Evolutionary conservation across 2,329 filamentous ascomycete genomes (phyloP), one percentile per base, ranked within the genome.

Genomic region (Aspergillus thermomutatus): DNA sequence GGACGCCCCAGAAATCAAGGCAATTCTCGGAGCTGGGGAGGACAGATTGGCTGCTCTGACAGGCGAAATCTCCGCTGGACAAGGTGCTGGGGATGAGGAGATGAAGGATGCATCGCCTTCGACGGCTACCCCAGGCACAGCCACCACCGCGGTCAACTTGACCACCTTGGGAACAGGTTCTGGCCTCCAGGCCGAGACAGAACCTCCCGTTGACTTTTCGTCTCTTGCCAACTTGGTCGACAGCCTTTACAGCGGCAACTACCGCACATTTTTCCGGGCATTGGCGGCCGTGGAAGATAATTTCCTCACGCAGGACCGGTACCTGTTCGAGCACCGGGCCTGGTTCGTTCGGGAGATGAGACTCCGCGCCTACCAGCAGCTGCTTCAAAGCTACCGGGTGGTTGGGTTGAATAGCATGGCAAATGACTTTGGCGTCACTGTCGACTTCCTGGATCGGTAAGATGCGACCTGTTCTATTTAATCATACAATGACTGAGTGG

Each of bases 321-420:
- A 97, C 77, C 83, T 99, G 56, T 89, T 92, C 71, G 94, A 99
- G 82, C 94, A 99, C 80, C 90, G 91, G 75, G 87, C 87, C 70
- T 99, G 94, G 93, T 97, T 94, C 74, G 93, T 99, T 66, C 89
- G 94, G 52, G 94, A 99, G 82, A 99, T 99, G 94, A 88, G 94
- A 56, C 85, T 97, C 64, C 88, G 93, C 57, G 93, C 91, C 37
- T 99, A 99, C 79, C 91, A 96, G 76, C 94, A 99, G 80, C 85
- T 99, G 43, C 84, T 99, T 46, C 94, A 97, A 80, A 96, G 91
- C 72, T 99, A 99, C 79, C 89, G 93, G 49, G 91, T 99, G 10
- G 94, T 99, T 37, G 92, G 93, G n/a, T 82, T 99, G 63, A 89
- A 91, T 75, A 96, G 91, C 78, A 99, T 99, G 93, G 94, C 94